Conservation (phyloP, 2,329 filamentous ascomycete genomes). For the Fusarium liriodendri region DNA sequence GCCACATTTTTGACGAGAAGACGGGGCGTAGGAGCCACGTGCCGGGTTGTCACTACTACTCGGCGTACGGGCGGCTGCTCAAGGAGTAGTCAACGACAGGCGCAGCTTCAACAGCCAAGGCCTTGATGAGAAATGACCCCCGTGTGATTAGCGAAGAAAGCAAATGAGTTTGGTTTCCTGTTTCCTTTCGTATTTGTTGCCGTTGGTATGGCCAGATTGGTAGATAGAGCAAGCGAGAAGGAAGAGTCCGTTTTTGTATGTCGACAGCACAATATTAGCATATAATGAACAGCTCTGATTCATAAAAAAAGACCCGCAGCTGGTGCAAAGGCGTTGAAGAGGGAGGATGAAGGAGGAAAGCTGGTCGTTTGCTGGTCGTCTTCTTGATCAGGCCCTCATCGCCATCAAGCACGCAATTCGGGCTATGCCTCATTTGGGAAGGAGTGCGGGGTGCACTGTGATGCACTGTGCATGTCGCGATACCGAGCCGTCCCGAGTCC, state of each 20-base stretch:
- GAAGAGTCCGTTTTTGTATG: conserved; percentile 3
- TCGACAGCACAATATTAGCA: conserved; percentile 30
- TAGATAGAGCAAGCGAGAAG: conserved; percentile 4
- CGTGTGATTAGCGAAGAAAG: conserved; percentile 31
- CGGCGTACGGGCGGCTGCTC: conserved; percentile 66
- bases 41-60: conserved; percentile 78
- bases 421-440: conserved; percentile 26
- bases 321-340: conserved; percentile 22
- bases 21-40: conserved; percentile 81
- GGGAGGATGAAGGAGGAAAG: conserved; percentile 33
- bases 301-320: conserved; percentile 30
- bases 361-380: conserved; percentile 11
- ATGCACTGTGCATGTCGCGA: conserved; percentile 8
- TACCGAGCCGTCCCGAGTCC: conserved; percentile 33
- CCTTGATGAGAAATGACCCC: conserved; percentile 37
- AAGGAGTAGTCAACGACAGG: conserved; percentile 45
- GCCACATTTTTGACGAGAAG: conserved; percentile 81
- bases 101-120: conserved; percentile 6
- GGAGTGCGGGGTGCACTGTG: conserved; percentile 10
- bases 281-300: conserved; percentile 27
- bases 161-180: conserved; percentile 5
- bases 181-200: conserved; percentile 9
- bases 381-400: conserved; percentile 11
- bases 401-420: conserved; percentile 34
- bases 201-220: conserved; percentile 11